Evolutionary conservation across 164 flowering plant genomes (phyloP), one percentile per base, ranked within the genome.

Genomic region (Chloranthus sessilifolius): DNA sequence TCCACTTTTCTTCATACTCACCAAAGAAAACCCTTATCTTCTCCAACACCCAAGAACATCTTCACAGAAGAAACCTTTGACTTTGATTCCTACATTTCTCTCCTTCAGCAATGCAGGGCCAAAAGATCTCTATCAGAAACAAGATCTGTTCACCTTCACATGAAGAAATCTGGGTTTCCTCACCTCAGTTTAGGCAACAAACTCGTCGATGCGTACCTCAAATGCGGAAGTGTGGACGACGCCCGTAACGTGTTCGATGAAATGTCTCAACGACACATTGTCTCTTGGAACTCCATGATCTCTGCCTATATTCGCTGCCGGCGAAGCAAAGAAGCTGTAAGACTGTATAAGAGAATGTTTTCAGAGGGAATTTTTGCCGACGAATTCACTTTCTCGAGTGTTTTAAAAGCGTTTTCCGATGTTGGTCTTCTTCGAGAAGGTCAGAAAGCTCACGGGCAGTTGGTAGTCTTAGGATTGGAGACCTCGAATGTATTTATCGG

Each of bases 251-350:
- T 81, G 63, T 78, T 81, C 52, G 77, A 78, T 38, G 74, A 70
- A 61, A 62, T 81, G 74, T 69, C 77, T 26, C 52, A 51, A 1
- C 57, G 74, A 29, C 67, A 69, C 17, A 59, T 76, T 11, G 75
- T 76, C 24, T 50, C 61, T 1, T 76, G 83, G 82, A 81, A 78
- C 43, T 64, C 82, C 14, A 64, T 74, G 67, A 78, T 81, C 52
- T 66, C 77, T 36, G 47, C 61, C 25, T 72, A 64, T 38, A 47
- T 62, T 31, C 67, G 56, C 7, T 40, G 37, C 14, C 38, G 42
- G 26, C 64, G 49, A 23, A 53, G 63, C 12, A 23, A 43, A 31
- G 80, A 78, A 43, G 87, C 75, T 20, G 19, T 78, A 22, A 20
- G 14, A 17, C 7, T 76, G 21, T 81, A 56, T 30, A 30, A 17